These are phyloP conservation scores for Benincasa hispida DNA, from an alignment of 306 rosid genomes.

Conservation along the genomic window DNA sequence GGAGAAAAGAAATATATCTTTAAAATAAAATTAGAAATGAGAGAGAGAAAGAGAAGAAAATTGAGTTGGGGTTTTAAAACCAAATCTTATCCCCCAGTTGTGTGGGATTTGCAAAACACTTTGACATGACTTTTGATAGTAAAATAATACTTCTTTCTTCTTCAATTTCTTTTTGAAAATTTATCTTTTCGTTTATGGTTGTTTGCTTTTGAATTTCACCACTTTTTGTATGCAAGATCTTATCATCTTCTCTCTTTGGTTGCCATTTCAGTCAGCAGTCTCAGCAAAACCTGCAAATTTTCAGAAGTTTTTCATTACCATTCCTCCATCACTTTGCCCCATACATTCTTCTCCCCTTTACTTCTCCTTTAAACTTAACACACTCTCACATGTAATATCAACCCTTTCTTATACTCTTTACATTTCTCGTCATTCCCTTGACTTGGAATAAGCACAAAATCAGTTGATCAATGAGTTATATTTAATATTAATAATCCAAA, in stretches of 20 bases:
- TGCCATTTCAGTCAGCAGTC: constrained; percentile 21
- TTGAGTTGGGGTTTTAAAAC: neutral
- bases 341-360: constrained; percentile 70
- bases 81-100: neutral
- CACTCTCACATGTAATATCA: no score
- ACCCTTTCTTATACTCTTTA: no score
- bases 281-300: constrained; percentile 35
- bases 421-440: no score
- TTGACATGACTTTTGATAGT: neutral
- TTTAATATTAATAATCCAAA: no score
- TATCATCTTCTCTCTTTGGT: constrained; percentile 6
- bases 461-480: no score
- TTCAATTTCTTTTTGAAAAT: neutral
- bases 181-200: neutral
- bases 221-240: neutral
- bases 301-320: constrained; percentile 23
- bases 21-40: neutral
- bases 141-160: neutral
- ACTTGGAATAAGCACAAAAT: no score
- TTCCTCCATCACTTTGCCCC: constrained; percentile 65
- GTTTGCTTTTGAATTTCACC: neutral
- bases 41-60: neutral
- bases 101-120: neutral
- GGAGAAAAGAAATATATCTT: no score
- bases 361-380: neutral